Base-by-base conservation (phyloP, 2,329 filamentous ascomycete genomes). In the Leptographium galeiforme region DNA sequence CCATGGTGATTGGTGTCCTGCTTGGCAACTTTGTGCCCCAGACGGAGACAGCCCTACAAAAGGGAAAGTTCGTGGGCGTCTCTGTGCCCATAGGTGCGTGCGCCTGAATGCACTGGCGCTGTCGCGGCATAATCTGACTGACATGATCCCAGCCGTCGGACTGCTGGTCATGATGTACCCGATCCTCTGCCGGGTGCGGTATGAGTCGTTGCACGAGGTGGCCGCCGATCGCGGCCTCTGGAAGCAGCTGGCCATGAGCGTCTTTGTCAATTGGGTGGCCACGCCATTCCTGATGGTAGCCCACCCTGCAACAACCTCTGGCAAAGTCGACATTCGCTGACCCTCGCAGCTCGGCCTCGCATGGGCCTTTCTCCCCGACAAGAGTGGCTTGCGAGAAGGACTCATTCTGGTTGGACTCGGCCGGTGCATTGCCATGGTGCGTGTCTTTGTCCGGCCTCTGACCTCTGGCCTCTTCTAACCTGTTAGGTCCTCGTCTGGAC, bases 121-220 rank as follows among this genome's bases (percentile, higher is more conserved):
- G 30, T 7, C n/a, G 3, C 18, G 34, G 6, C 11, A 10, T 49
- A 4, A 2, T 30, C 11, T 19, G 18, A 25, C 19, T 44, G 16
- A 44, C 41, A n/a, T 10, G 41, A 44, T 18, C 13, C 19, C 13
- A 87, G 87, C 88, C 0, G 71, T 94, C 48, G 88, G 89, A 0
- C 70, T 95, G 1, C 74, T 95, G 1, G 82, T 94, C 44, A 95
- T 95, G 88, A 95, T 95, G 87, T 95, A 93, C 63, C 89, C 89
- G 0, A 94, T 95, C 56, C 72, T 95, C 0, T 94, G 87, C 75
- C 93, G 93, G 66, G 85, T 94, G 7, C 80, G 80, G 43, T 93
- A 81, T 66, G 88, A 94, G 65, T 78, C 79, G 0, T 68, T 94
- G 11, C 86, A 89, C 64, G 69, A 77, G 3, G 70, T 88, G 5